These are phyloP conservation scores for Xylaria sp. DNA, from an alignment of 495 filamentous ascomycete genomes.

Conservation along the genomic window DNA sequence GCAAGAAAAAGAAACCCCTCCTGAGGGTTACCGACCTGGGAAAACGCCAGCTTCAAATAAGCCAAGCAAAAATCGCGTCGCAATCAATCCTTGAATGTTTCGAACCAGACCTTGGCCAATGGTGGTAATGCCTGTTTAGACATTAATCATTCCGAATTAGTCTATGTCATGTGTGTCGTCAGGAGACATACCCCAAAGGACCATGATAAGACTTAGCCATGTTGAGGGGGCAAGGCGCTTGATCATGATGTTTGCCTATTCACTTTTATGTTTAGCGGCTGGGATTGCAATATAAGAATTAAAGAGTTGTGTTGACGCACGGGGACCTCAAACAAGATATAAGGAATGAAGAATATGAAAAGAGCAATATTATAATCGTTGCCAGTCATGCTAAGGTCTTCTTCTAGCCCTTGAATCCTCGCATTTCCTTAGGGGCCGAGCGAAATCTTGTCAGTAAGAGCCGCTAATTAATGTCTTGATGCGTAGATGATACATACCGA, in stretches of 20 bases:
- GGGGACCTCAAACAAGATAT: constrained; percentile 47
- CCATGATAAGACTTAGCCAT: constrained; percentile 65
- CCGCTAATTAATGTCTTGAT: constrained; percentile 43
- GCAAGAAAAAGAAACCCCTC: not conserved
- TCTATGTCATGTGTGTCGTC: not conserved
- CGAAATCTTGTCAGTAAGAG: not conserved
- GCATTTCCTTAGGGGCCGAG: constrained; percentile 58
- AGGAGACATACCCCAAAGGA: constrained; percentile 57
- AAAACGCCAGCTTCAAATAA: constrained; percentile 69
- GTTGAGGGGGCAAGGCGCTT: constrained; percentile 68
- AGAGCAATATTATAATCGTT: constrained; percentile 70
- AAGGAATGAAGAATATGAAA: constrained; percentile 77
- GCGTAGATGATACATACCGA: constrained; percentile 76
- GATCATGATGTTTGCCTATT: constrained; percentile 64
- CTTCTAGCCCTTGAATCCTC: constrained; percentile 63
- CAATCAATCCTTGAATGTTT: constrained; percentile 62
- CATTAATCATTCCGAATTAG: not conserved
- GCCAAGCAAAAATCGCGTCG: constrained; percentile 66
- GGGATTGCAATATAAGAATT: constrained; percentile 68
- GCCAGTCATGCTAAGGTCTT: constrained; percentile 55
- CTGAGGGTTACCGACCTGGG: constrained; percentile 58
- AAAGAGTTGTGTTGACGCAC: constrained; percentile 53
- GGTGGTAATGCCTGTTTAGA: constrained; percentile 45
- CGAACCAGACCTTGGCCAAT: constrained; percentile 65
- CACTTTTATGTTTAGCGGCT: constrained; percentile 40